Evolutionary conservation across 2,329 filamentous ascomycete species (phyloP).

Genomic region (Aspergillus intermedius): DNA sequence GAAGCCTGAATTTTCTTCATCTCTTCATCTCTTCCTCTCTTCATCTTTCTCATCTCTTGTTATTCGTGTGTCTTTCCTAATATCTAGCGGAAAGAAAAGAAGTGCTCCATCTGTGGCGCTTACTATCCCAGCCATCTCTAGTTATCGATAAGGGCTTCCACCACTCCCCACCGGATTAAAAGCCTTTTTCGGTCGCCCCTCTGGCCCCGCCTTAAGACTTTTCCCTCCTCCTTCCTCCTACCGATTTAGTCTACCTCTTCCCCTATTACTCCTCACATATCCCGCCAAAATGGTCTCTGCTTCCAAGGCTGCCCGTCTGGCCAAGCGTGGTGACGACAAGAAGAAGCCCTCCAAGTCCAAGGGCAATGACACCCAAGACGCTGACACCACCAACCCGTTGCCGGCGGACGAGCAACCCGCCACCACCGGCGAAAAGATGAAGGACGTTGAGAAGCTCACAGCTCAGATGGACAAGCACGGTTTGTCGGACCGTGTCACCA

Average conservation of each 20-base stretch:
- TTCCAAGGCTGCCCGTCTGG: conserved; percentile 62
- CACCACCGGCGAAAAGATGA: conserved; percentile 64
- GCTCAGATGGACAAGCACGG: conserved; percentile 95
- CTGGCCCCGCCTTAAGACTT: conserved; percentile 24
- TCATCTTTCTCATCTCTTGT: neutral
- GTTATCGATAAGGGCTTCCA: conserved; percentile 38
- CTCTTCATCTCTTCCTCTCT: conserved; percentile 7
- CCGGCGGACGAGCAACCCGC: conserved; percentile 58
- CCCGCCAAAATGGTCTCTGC: conserved; percentile 57
- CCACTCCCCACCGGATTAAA: conserved; percentile 12
- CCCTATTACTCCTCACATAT: conserved; percentile 4
- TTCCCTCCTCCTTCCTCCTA: conserved; percentile 18
- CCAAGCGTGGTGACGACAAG: conserved; percentile 65
- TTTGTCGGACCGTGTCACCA: conserved; percentile 95
- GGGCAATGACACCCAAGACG: conserved; percentile 64
- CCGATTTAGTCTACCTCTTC: conserved; percentile 8
- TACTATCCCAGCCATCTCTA: conserved; percentile 2
- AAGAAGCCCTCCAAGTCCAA: conserved; percentile 57
- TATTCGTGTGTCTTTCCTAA: neutral
- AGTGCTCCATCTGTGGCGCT: neutral
- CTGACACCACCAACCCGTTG: conserved; percentile 47
- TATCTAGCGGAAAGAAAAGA: neutral
- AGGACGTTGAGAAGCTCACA: conserved; percentile 77
- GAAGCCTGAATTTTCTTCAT: neutral
- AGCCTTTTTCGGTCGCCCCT: conserved; percentile 20